These are phyloP conservation scores for Borealophlyctis nickersoniae DNA, from an alignment of 192 early-diverging fungal species.

Conservation along the genomic window DNA sequence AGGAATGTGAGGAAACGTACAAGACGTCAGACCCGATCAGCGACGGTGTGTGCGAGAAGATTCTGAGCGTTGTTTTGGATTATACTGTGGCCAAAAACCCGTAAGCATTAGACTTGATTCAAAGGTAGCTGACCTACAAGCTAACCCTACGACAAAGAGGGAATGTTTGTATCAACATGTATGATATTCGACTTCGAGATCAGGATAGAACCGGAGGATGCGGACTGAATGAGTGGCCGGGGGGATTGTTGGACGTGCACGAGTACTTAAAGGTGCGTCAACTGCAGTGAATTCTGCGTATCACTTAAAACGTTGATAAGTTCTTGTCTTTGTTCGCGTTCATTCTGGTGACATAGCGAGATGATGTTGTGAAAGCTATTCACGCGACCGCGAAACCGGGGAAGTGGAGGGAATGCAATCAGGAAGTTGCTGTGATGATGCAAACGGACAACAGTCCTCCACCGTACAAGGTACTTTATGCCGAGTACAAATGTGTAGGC, in stretches of 20 bases:
- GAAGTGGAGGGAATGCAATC: conserved; percentile 67
- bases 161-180: conserved; percentile 65
- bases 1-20: conserved; percentile 17
- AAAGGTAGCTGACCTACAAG: no score
- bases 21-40: conserved; percentile 27
- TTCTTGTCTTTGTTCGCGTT: no score
- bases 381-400: conserved; percentile 11
- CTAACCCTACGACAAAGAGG: no score
- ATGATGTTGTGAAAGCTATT: conserved; percentile 13
- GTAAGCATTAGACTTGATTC: no score
- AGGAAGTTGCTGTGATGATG: conserved; percentile 42
- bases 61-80: conserved; percentile 39
- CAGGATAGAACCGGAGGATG: conserved; percentile 47
- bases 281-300: neutral
- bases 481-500: conserved; percentile 55
- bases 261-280: conserved; percentile 32
- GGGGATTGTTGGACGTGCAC: conserved; percentile 32
- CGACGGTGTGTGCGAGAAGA: conserved; percentile 35
- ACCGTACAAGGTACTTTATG: conserved; percentile 46
- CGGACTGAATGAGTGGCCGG: conserved; percentile 49
- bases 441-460: conserved; percentile 50
- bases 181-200: conserved; percentile 65
- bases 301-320: conserved; percentile 6
- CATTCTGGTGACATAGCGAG: conserved; percentile 1
- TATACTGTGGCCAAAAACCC: neutral